Base-by-base conservation (phyloP, 345 rosid species). In the Toxicodendron radicans region DNA sequence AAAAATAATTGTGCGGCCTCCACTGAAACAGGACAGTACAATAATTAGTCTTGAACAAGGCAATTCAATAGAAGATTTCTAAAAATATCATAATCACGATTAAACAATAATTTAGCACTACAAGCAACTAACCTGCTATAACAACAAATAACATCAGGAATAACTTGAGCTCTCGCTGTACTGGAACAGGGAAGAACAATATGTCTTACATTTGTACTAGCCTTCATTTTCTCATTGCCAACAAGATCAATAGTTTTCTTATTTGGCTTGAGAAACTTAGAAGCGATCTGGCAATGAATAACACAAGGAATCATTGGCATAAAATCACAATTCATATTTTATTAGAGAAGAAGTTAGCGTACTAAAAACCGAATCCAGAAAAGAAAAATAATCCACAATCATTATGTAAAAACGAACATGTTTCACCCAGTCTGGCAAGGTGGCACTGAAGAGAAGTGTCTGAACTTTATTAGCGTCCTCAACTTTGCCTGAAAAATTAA, bases 401-500 rank as follows among this genome's bases (percentile, higher is more conserved):
- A 54, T 18, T 18, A 53, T 21, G 49, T 48, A 78, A 80, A 74
- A 43, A 83, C 94, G 4, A 68, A 96, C 99, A 56, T 83, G 64
- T 85, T 96, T 79, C 84, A 93, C 97, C 99, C 99, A 96, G 53
- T 14, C 5, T 20, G 97, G 99, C 66, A 96, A 80, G 58, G 99
- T 96, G 21, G 98, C 99, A 84, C 99, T 96, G 82, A 96, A 96
- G 74, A 96, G 99, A 84, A 96, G 95, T 5, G 99, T 96, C 87
- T 90, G 97, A 73, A 96, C 99, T 76, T 93, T 93, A 68, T 51
- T 92, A 61, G 85, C 83, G 76, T 96, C 98, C 71, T 77, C 81
- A 33, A 96, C 98, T 79, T 96, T 92, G 66, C 99, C 99, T 95
- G 83, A 73, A 73, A 78, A 73, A 58, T 27, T 17, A 51, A 48